Evolutionary conservation across 345 rosid species (phyloP).

Genomic region (Combretum micranthum): DNA sequence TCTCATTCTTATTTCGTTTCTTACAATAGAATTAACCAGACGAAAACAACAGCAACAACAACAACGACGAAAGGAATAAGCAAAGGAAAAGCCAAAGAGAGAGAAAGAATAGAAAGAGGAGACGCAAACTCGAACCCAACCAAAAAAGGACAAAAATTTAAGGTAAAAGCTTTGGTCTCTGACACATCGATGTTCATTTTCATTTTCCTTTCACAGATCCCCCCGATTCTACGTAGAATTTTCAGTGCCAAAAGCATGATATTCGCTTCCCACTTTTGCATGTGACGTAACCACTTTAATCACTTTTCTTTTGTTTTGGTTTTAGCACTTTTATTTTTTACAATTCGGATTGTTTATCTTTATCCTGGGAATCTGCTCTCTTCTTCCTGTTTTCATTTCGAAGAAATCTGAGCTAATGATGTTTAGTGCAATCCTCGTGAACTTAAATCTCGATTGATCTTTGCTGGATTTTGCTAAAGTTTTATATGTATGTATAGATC

Average conservation of each 20-base stretch:
- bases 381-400: no score
- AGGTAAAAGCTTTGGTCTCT: neutral
- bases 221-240: neutral
- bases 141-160: neutral
- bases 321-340: neutral
- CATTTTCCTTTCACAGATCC: conserved; percentile 8
- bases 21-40: no score
- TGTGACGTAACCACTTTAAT: neutral
- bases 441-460: neutral
- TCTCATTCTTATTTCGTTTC: no score
- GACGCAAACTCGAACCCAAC: neutral
- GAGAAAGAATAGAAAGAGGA: conserved; percentile 1
- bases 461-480: neutral
- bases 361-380: no score
- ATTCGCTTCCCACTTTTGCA: no score
- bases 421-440: no score
- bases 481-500: neutral
- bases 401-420: no score
- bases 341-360: neutral
- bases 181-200: neutral
- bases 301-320: neutral
- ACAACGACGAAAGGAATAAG: neutral
- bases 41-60: no score
- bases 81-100: neutral
- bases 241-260: neutral